phyloP scores from a whole-genome alignment of 2,329 filamentous ascomycete species.

The Penicillium concentricum region DNA sequence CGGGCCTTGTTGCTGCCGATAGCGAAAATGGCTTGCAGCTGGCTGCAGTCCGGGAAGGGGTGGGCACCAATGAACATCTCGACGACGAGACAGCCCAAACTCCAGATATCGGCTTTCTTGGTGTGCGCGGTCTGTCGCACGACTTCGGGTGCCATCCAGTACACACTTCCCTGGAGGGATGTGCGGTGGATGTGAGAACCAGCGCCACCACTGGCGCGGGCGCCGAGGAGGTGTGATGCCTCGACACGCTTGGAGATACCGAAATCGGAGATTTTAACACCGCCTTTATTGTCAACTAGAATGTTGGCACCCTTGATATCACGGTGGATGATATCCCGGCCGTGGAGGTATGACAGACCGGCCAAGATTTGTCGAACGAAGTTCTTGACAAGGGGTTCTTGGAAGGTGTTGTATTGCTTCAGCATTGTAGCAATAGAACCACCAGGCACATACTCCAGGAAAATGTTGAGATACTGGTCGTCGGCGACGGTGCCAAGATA shows the following conservation, averaged over 20 bases:
- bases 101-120: conserved; percentile 98
- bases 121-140: conserved; percentile 98
- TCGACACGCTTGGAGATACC: conserved; percentile 98
- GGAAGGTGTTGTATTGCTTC: conserved; percentile 93
- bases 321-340: conserved; percentile 92
- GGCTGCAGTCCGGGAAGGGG: conserved; percentile 94
- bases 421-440: conserved; percentile 98
- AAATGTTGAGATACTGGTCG: conserved; percentile 93
- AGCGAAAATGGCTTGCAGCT: conserved; percentile 97
- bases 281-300: conserved; percentile 96
- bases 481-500: conserved; percentile 95
- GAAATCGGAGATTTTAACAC: conserved; percentile 98
- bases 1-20: conserved; percentile 86
- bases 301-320: conserved; percentile 99
- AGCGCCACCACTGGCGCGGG: conserved; percentile 39
- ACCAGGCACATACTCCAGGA: conserved; percentile 97
- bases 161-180: conserved; percentile 93
- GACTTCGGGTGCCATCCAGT: conserved; percentile 99
- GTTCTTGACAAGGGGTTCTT: conserved; percentile 89
- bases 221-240: conserved; percentile 73
- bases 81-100: conserved; percentile 89
- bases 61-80: conserved; percentile 99
- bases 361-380: conserved; percentile 95
- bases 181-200: conserved; percentile 53
- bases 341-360: conserved; percentile 89